Evolutionary conservation across 2,329 filamentous ascomycete species (phyloP).

Genomic region (Volutella citrinella): DNA sequence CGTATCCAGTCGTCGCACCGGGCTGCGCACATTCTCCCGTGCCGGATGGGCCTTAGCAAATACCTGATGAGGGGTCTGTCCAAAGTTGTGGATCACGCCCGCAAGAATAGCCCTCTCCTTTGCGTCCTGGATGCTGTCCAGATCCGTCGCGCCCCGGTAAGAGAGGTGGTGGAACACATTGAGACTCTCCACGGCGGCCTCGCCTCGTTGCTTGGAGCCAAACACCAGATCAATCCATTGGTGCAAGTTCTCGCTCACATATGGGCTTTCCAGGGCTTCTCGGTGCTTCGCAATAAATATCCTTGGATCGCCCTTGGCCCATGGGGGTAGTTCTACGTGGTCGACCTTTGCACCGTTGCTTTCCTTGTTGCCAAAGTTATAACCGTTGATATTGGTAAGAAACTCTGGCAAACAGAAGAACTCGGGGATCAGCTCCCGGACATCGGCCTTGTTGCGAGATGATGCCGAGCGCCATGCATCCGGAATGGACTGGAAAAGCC

Average conservation of each 20-base stretch:
- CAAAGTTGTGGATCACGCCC: slow-evolving; percentile 97
- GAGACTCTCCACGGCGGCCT: slow-evolving; percentile 83
- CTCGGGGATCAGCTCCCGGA: slow-evolving; percentile 90
- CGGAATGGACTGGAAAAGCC: slow-evolving; percentile 89
- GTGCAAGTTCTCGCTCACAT: slow-evolving; percentile 86
- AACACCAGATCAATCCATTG: slow-evolving; percentile 97
- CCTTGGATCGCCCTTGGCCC: slow-evolving; percentile 94
- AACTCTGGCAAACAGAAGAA: slow-evolving; percentile 98
- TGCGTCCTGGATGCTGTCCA: slow-evolving; percentile 87
- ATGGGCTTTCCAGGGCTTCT: slow-evolving; percentile 90
- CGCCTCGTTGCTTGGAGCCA: slow-evolving; percentile 88
- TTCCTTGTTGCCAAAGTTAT: slow-evolving; percentile 88
- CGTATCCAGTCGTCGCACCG: slow-evolving; percentile 70
- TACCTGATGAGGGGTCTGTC: slow-evolving; percentile 93
- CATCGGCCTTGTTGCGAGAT: slow-evolving; percentile 85
- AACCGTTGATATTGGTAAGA: slow-evolving; percentile 86
- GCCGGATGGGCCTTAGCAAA: slow-evolving; percentile 78
- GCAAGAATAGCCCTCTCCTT: slow-evolving; percentile 86
- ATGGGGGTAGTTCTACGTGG: slow-evolving; percentile 84
- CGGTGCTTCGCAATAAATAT: slow-evolving; percentile 95
- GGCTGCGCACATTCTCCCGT: slow-evolving; percentile 66
- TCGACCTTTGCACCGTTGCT: slow-evolving; percentile 78
- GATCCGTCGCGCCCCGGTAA: slow-evolving; percentile 88
- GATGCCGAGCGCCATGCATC: slow-evolving; percentile 92
- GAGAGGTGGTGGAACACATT: slow-evolving; percentile 97